Percentiles rank a stretch among this genome's conserved stretches.
Conservation (phyloP, 495 filamentous ascomycete species). For the Lindgomyces ingoldianus region DNA sequence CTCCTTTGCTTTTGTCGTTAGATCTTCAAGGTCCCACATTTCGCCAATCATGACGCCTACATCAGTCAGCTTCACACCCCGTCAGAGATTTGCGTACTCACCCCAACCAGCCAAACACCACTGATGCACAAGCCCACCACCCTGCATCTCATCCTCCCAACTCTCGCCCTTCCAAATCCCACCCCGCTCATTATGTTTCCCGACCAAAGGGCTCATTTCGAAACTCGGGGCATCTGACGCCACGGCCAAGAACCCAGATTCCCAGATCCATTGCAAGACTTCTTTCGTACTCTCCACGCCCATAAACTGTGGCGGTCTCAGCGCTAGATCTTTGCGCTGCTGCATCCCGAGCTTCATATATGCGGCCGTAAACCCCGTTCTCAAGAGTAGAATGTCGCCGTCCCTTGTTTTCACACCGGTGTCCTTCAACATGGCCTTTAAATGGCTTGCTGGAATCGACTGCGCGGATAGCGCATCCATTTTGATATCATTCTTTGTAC, state of each 20-base stretch:
- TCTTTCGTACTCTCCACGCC: conserved; percentile 55
- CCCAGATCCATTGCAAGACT: conserved; percentile 46
- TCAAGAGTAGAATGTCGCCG: conserved; percentile 59
- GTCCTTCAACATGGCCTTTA: conserved; percentile 49
- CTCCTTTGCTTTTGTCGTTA: conserved; percentile 12
- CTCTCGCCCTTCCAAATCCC: conserved; percentile 32
- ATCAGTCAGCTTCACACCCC: neutral
- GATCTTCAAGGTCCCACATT: conserved; percentile 35
- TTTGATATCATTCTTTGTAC: conserved; percentile 26
- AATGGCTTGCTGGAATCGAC: neutral
- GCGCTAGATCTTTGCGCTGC: conserved; percentile 44
- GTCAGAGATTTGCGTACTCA: neutral
- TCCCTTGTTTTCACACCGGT: conserved; percentile 55
- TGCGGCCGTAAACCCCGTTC: conserved; percentile 52
- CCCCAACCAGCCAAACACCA: conserved; percentile 31
- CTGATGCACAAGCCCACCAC: conserved; percentile 27
- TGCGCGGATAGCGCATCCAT: conserved; percentile 11
- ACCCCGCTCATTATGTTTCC: conserved; percentile 19
- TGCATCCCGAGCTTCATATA: conserved; percentile 40
- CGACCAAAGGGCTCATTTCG: conserved; percentile 29
- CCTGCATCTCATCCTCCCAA: conserved; percentile 35
- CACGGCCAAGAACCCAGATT: conserved; percentile 21
- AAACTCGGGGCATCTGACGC: conserved; percentile 33
- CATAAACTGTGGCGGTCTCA: conserved; percentile 46
- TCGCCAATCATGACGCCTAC: conserved; percentile 35